Evolutionary conservation across 805 yeast genomes (phyloP).

Genomic region (Candida verbasci): DNA sequence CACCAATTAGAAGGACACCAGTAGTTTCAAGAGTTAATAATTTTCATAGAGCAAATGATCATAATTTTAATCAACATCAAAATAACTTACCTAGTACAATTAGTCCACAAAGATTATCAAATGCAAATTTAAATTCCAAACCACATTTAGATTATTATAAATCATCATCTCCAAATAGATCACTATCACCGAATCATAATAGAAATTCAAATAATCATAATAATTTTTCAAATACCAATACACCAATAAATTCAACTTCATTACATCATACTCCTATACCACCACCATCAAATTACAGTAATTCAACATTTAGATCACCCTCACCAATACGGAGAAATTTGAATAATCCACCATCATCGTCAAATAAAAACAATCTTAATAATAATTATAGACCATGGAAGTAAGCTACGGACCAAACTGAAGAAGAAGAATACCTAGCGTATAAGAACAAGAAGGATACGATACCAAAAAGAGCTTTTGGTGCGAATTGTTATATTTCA

Average conservation of each 20-base stretch:
- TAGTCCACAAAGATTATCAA: conserved; percentile 1
- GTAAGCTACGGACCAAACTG: no score
- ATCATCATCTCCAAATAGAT: conserved; percentile 5
- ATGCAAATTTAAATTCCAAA: neutral
- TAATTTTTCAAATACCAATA: neutral
- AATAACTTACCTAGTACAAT: neutral
- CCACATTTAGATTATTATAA: conserved; percentile 1
- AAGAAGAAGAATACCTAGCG: no score
- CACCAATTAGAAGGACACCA: conserved; percentile 3
- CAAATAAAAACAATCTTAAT: no score
- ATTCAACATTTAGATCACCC: conserved; percentile 7
- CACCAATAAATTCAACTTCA: neutral
- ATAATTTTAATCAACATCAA: no score
- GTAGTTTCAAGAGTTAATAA: neutral
- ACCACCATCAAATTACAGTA: neutral
- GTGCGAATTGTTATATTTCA: no score
- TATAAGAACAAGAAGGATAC: no score
- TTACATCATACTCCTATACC: conserved; percentile 6
- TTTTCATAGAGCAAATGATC: no score
- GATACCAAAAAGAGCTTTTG: no score
- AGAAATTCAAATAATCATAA: neutral
- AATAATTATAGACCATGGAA: conserved; percentile 1
- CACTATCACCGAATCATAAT: conserved; percentile 3
- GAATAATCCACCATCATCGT: neutral
- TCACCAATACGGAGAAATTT: conserved; percentile 8